phyloP scores from a whole-genome alignment of 2,329 filamentous ascomycete genomes.

The Fusarium nurragi region DNA sequence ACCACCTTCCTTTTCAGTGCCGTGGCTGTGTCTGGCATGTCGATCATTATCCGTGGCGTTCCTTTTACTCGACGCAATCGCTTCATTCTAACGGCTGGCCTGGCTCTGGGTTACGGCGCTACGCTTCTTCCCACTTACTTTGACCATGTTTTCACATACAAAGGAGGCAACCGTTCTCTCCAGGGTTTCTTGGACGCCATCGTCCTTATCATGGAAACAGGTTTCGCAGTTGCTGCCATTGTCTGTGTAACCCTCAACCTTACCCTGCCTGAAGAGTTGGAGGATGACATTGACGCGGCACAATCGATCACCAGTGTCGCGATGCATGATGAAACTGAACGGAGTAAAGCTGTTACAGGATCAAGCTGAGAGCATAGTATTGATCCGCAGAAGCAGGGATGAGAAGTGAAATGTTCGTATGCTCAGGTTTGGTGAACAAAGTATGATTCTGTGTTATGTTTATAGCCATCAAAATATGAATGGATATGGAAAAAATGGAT shows the following conservation, averaged over 20 bases:
- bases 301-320: conserved; percentile 33
- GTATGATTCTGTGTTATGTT: not conserved
- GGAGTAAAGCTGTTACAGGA: conserved; percentile 13
- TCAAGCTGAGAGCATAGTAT: conserved; percentile 40
- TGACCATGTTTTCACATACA: conserved; percentile 75
- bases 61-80: conserved; percentile 82
- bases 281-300: conserved; percentile 58
- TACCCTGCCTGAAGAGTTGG: conserved; percentile 76
- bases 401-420: not conserved
- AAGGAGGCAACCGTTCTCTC: conserved; percentile 72
- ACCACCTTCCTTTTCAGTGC: conserved; percentile 83
- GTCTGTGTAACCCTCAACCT: conserved; percentile 79
- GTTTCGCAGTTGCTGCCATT: conserved; percentile 78
- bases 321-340: conserved; percentile 19
- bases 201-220: conserved; percentile 76
- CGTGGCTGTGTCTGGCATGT: conserved; percentile 79
- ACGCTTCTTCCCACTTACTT: conserved; percentile 76
- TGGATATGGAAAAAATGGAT: too few species aligned
- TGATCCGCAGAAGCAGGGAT: conserved; percentile 32
- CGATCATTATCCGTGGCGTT: conserved; percentile 75
- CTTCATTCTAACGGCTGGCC: conserved; percentile 80
- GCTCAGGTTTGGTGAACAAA: not conserved
- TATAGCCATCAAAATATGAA: not conserved
- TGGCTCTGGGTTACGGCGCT: conserved; percentile 77
- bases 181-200: conserved; percentile 80